Evolutionary conservation across 2,329 filamentous ascomycete species (phyloP), one percentile per base, ranked within the genome.

Genomic region (Gremmenia infestans): DNA sequence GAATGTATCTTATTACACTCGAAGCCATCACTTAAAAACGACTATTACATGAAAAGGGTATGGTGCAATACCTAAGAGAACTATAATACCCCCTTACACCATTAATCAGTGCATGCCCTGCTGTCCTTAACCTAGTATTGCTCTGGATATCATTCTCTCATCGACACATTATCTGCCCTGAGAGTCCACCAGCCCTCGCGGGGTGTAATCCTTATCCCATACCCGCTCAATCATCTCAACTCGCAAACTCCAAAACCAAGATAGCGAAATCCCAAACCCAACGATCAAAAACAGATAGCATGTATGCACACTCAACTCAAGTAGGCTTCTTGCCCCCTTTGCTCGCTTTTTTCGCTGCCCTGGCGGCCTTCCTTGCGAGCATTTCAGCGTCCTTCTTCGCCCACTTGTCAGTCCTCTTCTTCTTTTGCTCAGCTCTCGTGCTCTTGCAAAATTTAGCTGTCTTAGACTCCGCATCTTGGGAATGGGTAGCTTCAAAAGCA

Each of bases 401-500:
- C 49, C 22, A 15, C 17, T 37, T 5, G 17, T 43, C 37, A 42
- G 22, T 15, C 4, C 22, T 52, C 54, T 58, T 61, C 56, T 58
- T 57, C 36, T 52, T 57, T 48, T 51, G 39, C 11, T 42, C 35
- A 5, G 37, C 23, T 32, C 35, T 52, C 32, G 32, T 47, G 22
- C 45, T n/a, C 52, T 60, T 63, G 50, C 53, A 58, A 7, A 23
- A 25, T 39, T 51, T 45, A 12, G 36, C 45, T 12, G 50, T 40
- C 9, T 48, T 28, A 15, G 23, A 39, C 35, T 63, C 7, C 45
- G 45, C 22, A 47, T 11, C 40, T 60, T 49, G 45, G 35, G 32
- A 53, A 36, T 54, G 56, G 22, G 52, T 52, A 11, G 65, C 59
- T 32, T 64, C 50, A 50, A 72, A 72, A 9, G 81, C 81, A 60